Evolutionary conservation across 257 asterid genomes (phyloP).

Genomic region (Capsicum chinense): DNA sequence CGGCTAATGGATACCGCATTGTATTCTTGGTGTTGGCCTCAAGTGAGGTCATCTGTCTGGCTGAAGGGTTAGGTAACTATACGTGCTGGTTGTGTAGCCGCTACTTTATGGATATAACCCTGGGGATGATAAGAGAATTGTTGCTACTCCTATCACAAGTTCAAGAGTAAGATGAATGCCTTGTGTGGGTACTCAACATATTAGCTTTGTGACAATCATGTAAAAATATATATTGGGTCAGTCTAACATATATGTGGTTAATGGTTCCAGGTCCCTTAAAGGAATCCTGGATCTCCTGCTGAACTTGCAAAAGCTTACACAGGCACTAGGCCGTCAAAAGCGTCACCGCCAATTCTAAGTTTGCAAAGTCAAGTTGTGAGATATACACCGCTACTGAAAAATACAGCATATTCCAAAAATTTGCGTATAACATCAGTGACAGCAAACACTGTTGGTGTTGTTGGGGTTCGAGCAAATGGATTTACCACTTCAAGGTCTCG

Average conservation of each 20-base stretch:
- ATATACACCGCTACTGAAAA: slow-evolving; percentile 31
- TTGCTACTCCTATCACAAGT: slow-evolving; percentile 29
- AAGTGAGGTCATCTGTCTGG: neutral
- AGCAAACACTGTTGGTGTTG: slow-evolving; percentile 10
- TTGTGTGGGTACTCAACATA: neutral
- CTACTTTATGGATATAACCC: neutral
- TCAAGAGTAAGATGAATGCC: slow-evolving; percentile 30
- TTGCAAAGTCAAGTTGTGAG: slow-evolving; percentile 49
- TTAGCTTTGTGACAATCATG: neutral
- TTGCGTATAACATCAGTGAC: slow-evolving; percentile 47
- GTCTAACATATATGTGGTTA: slow-evolving; percentile 35
- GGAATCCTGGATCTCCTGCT: slow-evolving; percentile 75
- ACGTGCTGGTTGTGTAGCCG: neutral
- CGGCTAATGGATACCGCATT: neutral
- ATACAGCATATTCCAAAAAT: slow-evolving; percentile 47
- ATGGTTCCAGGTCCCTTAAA: slow-evolving; percentile 58
- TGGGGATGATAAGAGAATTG: slow-evolving; percentile 20
- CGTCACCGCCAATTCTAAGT: slow-evolving; percentile 62
- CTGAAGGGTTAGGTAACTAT: neutral
- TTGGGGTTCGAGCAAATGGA: too few species aligned
- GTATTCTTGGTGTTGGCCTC: neutral
- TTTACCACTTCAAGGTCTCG: too few species aligned
- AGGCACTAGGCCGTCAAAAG: slow-evolving; percentile 71
- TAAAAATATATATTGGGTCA: neutral
- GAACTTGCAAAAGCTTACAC: slow-evolving; percentile 91